Conservation (phyloP, 305 asterid species). For the Caryopteris hybrid region DNA sequence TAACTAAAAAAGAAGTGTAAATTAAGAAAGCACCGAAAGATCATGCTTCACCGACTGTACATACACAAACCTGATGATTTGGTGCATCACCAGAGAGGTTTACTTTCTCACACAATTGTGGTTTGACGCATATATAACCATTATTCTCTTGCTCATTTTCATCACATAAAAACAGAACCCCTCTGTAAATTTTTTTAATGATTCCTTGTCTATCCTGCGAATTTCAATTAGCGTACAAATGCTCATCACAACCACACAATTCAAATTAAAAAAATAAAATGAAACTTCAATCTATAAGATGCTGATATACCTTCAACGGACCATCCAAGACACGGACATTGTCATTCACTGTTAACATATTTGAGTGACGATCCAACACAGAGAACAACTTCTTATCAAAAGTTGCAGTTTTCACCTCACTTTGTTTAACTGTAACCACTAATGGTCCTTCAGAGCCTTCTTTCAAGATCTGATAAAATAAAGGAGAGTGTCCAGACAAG, state of each 20-base stretch:
- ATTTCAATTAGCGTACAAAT: slow-evolving; percentile 2
- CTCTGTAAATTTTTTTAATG: slow-evolving; percentile 78
- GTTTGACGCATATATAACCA: slow-evolving; percentile 72
- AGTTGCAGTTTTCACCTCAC: slow-evolving; percentile 66
- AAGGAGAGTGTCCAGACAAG: neutral
- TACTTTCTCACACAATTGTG: slow-evolving; percentile 71
- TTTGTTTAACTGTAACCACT: slow-evolving; percentile 48
- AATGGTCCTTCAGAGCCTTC: slow-evolving; percentile 72
- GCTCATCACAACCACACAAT: slow-evolving; percentile 17
- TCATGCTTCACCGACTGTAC: neutral
- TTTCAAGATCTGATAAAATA: slow-evolving; percentile 57
- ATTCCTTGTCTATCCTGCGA: slow-evolving; percentile 81
- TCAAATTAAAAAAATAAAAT: slow-evolving; percentile 9
- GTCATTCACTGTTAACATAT: slow-evolving; percentile 66
- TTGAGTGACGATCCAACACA: slow-evolving; percentile 62
- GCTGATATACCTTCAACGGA: slow-evolving; percentile 61
- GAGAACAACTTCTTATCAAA: slow-evolving; percentile 87
- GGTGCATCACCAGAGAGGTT: slow-evolving; percentile 40
- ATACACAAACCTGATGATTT: slow-evolving; percentile 59
- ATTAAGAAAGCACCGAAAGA: neutral
- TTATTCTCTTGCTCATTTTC: slow-evolving; percentile 59
- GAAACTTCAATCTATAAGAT: slow-evolving; percentile 17
- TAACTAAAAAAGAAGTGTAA: slow-evolving; percentile 3
- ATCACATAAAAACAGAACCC: slow-evolving; percentile 66
- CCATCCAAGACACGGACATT: slow-evolving; percentile 71